Base-by-base conservation (phyloP, 768 basidiomycete species). In the Termitomyces sp. region DNA sequence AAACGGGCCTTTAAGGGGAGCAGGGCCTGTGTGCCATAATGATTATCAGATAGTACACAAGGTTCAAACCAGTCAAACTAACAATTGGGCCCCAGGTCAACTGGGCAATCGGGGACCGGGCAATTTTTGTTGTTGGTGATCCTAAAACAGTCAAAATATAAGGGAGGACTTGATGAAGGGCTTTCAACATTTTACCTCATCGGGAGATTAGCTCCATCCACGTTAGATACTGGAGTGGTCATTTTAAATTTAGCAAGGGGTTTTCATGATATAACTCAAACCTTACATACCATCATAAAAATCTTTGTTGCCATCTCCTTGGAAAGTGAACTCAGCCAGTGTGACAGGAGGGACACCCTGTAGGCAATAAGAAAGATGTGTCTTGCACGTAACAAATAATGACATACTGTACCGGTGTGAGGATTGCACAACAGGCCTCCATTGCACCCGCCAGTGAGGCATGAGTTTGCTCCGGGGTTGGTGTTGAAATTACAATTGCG, bases 361-460 rank as follows among this genome's bases (percentile, higher is more conserved):
- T 7, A 5, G 15, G 18, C 3, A 46, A 13, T 46, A 2, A 32
- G 3, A 32, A 32, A 20, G 12, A 31, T n/a, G n/a, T n/a, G n/a
- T n/a, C 7, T 22, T 33, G 6, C 3, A 16, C 32, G 20, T 3
- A 47, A n/a, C n/a, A n/a, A 31, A 33, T 7, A 22, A 31, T 7
- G 15, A 59, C 72, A 54, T 60, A 77, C 76, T n/a, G 83, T 83
- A 36, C 80, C 84, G 29, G 76, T 76, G 33, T 63, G 62, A 11
- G 72, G 57, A 61, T 79, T 80, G 59, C 87, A 88, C 9, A 72
- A 60, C 10, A 89, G 68, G 29, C 87, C 87, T n/a, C 87, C 86
- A 57, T 83, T 85, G 64, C 86, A 89, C 45, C 84, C 85, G 32
- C 87, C 87, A 53, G 76, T 74, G n/a, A 81, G 57, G 59, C 87